phyloP scores from a whole-genome alignment of 768 basidiomycete genomes.

The Phallus indusiatus region DNA sequence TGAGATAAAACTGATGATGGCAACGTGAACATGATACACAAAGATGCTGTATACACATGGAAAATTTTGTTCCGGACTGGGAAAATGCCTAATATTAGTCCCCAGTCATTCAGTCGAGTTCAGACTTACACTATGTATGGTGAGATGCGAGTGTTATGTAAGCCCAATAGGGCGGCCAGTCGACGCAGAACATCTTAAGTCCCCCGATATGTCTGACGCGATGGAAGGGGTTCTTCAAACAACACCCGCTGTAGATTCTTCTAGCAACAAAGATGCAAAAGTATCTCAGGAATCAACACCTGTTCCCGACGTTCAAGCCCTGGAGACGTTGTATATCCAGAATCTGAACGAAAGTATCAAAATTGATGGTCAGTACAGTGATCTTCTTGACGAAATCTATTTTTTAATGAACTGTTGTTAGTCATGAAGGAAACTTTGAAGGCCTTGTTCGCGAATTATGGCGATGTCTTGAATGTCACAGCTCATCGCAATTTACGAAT shows the following conservation, averaged over 20 bases:
- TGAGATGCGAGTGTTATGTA: neutral
- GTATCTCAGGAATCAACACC: constrained; percentile 1
- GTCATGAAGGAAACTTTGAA: constrained; percentile 84
- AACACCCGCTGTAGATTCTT: neutral
- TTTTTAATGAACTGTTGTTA: constrained; percentile 20
- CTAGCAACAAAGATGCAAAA: neutral
- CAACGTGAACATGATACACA: too few species aligned
- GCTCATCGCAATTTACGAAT: constrained; percentile 92
- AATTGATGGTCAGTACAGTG: constrained; percentile 44
- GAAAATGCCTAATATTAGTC: too few species aligned
- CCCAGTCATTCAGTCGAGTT: too few species aligned
- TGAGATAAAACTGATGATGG: too few species aligned
- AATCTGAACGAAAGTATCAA: constrained; percentile 95
- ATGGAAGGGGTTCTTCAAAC: constrained; percentile 8
- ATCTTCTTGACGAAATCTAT: constrained; percentile 4
- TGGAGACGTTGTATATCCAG: constrained; percentile 92
- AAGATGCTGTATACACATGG: too few species aligned
- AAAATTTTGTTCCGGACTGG: too few species aligned
- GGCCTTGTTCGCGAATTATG: constrained; percentile 88
- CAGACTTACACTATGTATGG: neutral
- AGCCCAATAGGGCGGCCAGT: neutral
- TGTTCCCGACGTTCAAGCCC: constrained; percentile 25
- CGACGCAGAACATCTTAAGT: too few species aligned
- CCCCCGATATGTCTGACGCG: neutral
- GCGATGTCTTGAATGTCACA: constrained; percentile 89